These are phyloP conservation scores for Talaromyces sp. DNA, from an alignment of 2,329 filamentous ascomycete species.

Conservation along the genomic window DNA sequence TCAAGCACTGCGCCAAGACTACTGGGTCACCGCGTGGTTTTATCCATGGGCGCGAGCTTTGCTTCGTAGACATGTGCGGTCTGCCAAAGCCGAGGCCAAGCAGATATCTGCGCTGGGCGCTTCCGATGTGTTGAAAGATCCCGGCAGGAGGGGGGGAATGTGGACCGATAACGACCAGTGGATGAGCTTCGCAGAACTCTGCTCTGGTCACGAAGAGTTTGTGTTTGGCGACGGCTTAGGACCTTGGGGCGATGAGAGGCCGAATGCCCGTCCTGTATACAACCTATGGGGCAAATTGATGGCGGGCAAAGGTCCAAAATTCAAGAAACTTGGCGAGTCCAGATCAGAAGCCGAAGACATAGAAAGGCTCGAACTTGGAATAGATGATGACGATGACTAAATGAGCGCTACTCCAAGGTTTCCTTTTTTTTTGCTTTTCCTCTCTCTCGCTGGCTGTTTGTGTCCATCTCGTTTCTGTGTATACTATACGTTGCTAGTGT, in stretches of 20 bases:
- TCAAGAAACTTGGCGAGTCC: constrained; percentile 11
- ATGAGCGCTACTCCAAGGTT: neutral
- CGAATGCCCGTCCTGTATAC: constrained; percentile 29
- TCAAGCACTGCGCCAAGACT: constrained; percentile 22
- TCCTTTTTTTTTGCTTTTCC: neutral
- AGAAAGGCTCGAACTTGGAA: constrained; percentile 6
- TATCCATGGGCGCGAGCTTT: constrained; percentile 44
- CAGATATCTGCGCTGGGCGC: constrained; percentile 42
- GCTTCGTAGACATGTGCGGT: constrained; percentile 45
- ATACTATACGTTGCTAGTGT: neutral
- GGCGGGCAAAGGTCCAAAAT: constrained; percentile 25
- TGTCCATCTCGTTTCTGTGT: neutral
- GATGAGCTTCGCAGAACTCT: constrained; percentile 46
- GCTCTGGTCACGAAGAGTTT: constrained; percentile 37
- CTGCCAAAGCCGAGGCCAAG: constrained; percentile 34
- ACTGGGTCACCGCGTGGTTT: constrained; percentile 48
- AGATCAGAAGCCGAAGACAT: constrained; percentile 11
- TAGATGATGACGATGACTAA: constrained; percentile 11
- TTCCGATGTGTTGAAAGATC: constrained; percentile 44
- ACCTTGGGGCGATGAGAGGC: constrained; percentile 31
- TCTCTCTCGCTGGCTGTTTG: neutral
- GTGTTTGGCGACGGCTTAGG: constrained; percentile 47
- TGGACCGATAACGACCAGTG: constrained; percentile 49
- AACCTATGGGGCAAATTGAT: constrained; percentile 34
- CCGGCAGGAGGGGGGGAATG: constrained; percentile 49